A percentile compares a stretch with the other conserved stretches of the same genome.
Conservation (phyloP, 2,329 filamentous ascomycete species). For the Scopulariopsis brevicaulis region DNA sequence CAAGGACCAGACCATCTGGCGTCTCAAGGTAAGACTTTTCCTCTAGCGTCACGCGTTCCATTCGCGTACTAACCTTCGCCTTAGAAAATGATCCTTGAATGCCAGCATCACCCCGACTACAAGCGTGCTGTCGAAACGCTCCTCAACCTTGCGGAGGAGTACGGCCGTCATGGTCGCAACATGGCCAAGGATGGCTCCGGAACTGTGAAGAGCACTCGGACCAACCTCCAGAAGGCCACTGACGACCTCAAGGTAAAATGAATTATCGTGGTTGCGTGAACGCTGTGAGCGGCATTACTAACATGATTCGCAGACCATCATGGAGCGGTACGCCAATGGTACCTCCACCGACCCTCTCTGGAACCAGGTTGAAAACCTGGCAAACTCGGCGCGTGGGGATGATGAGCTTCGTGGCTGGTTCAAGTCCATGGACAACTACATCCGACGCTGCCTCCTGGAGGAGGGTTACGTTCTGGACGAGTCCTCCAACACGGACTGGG, state of each 20-base stretch:
- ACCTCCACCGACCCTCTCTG: slow-evolving; percentile 84
- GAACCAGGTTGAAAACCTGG: slow-evolving; percentile 74
- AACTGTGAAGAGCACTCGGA: slow-evolving; percentile 62
- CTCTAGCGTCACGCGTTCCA: not conserved
- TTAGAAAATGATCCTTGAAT: slow-evolving; percentile 88
- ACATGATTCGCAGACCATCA: slow-evolving; percentile 42
- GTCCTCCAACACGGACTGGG: slow-evolving; percentile 68
- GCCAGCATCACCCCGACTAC: slow-evolving; percentile 92
- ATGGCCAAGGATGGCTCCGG: slow-evolving; percentile 53
- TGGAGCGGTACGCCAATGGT: slow-evolving; percentile 92
- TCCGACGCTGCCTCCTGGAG: slow-evolving; percentile 75
- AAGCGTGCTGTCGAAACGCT: slow-evolving; percentile 84
- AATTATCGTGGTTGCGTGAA: slow-evolving; percentile 13
- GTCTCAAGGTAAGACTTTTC: slow-evolving; percentile 47
- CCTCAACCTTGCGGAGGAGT: slow-evolving; percentile 73
- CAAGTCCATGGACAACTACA: slow-evolving; percentile 61
- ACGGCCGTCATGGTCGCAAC: slow-evolving; percentile 61
- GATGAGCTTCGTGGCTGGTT: slow-evolving; percentile 86
- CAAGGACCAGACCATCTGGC: slow-evolving; percentile 82
- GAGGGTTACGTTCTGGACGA: slow-evolving; percentile 88
- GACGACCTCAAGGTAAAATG: slow-evolving; percentile 50
- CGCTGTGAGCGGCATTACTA: slow-evolving; percentile 27
- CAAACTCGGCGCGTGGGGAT: slow-evolving; percentile 76
- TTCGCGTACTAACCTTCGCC: slow-evolving; percentile 9
- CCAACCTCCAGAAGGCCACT: slow-evolving; percentile 60